Evolutionary conservation across 2,329 filamentous ascomycete species (phyloP).

Genomic region (Beauveria sp.): DNA sequence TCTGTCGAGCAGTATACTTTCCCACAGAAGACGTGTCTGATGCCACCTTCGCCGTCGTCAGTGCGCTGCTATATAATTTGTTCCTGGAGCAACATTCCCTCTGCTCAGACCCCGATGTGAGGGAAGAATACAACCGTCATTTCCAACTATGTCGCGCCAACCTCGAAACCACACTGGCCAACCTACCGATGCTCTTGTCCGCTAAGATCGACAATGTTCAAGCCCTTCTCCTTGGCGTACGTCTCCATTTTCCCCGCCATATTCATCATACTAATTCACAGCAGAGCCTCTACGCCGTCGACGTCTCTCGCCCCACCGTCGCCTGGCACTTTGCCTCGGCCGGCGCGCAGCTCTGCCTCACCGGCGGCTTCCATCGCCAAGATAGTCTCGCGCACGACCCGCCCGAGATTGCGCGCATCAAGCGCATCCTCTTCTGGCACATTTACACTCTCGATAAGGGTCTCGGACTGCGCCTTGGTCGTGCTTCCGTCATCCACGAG

Average conservation of each 20-base stretch:
- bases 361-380: constrained; percentile 52
- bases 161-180: constrained; percentile 41
- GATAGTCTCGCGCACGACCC: constrained; percentile 27
- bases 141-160: constrained; percentile 38
- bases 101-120: constrained; percentile 24
- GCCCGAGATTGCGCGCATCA: constrained; percentile 26
- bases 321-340: constrained; percentile 56
- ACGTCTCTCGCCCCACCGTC: constrained; percentile 53
- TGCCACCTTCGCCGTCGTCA: constrained; percentile 43
- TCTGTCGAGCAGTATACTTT: constrained; percentile 45
- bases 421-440: constrained; percentile 40
- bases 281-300: constrained; percentile 54
- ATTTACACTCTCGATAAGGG: constrained; percentile 52
- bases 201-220: constrained; percentile 48
- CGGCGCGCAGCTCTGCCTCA: constrained; percentile 53
- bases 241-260: constrained; percentile 15
- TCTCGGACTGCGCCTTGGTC: constrained; percentile 51
- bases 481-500: constrained; percentile 49
- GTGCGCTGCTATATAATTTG: constrained; percentile 41
- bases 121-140: constrained; percentile 30
- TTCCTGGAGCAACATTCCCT: constrained; percentile 38
- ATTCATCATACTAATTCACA: constrained; percentile 7
- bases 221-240: constrained; percentile 50
- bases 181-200: constrained; percentile 49
- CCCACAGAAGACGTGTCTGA: constrained; percentile 43